phyloP scores from a whole-genome alignment of 1,284 basidiomycete species.

The Pholiota adiposa region DNA sequence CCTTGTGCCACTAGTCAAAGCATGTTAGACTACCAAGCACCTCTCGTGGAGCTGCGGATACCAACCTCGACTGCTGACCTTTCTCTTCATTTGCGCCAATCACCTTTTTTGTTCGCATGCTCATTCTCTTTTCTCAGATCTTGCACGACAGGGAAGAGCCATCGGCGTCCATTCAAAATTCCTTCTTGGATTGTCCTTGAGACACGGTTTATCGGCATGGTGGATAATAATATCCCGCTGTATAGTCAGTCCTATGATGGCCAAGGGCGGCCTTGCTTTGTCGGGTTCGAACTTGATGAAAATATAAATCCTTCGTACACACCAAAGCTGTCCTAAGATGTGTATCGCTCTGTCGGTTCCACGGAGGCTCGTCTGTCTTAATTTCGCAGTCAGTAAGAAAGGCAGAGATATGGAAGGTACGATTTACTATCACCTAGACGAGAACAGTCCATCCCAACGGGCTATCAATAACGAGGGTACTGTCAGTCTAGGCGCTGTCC shows the following conservation, averaged over 20 bases:
- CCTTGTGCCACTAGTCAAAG: slow-evolving; percentile 40
- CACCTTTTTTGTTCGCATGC: slow-evolving; percentile 1
- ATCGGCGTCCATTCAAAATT: slow-evolving; percentile 1
- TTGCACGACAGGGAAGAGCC: not conserved
- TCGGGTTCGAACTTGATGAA: not conserved
- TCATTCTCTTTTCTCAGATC: slow-evolving; percentile 10
- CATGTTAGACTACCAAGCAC: slow-evolving; percentile 56
- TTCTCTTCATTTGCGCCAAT: slow-evolving; percentile 2
- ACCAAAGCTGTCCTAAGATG: not conserved
- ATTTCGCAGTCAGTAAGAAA: not conserved
- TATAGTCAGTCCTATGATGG: not conserved
- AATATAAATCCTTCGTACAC: not conserved
- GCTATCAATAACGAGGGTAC: no score
- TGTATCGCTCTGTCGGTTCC: not conserved
- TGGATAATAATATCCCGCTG: not conserved
- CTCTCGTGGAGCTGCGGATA: slow-evolving; percentile 44
- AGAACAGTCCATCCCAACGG: no score
- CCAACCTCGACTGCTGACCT: slow-evolving; percentile 42
- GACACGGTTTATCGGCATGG: not conserved
- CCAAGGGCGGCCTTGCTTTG: not conserved
- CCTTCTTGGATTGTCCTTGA: slow-evolving; percentile 16
- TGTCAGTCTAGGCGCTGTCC: no score
- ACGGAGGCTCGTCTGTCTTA: not conserved
- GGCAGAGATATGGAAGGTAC: not conserved
- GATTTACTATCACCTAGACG: not conserved